phyloP scores from a whole-genome alignment of 352 stramenopile species.

The Globisporangium recalcitrans region DNA sequence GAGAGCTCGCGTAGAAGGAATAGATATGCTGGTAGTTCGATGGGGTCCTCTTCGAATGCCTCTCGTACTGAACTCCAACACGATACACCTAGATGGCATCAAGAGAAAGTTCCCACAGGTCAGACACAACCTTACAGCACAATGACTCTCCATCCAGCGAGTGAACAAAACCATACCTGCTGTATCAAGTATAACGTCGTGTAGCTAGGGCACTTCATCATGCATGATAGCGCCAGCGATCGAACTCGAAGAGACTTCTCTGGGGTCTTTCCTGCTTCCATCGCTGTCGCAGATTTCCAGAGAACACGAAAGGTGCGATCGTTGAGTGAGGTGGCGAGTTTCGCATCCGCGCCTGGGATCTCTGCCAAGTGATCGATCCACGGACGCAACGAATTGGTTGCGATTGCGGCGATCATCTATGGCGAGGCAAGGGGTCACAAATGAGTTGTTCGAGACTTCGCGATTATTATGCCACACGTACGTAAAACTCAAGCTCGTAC shows the following conservation, averaged over 20 bases:
- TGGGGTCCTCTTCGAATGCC: conserved; percentile 25
- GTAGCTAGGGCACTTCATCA: conserved; percentile 69
- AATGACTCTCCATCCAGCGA: not conserved
- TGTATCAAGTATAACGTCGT: conserved; percentile 53
- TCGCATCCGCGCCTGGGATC: conserved; percentile 35
- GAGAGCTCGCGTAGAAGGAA: conserved; percentile 35
- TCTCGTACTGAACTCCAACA: conserved; percentile 58
- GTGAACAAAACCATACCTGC: conserved; percentile 25
- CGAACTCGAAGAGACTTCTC: conserved; percentile 36
- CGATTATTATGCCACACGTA: too few species aligned
- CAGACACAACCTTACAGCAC: not conserved
- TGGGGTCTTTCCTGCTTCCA: conserved; percentile 18
- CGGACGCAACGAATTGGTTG: conserved; percentile 20
- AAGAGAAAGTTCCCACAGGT: not conserved
- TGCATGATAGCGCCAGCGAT: conserved; percentile 45
- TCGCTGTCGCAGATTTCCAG: conserved; percentile 53
- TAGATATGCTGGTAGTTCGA: conserved; percentile 24
- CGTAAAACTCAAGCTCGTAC: conserved; percentile 17
- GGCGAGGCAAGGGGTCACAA: not conserved
- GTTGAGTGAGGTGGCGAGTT: conserved; percentile 52
- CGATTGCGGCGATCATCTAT: conserved; percentile 24
- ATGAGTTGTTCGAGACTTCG: too few species aligned
- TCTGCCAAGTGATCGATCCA: conserved; percentile 57
- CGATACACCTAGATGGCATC: conserved; percentile 38
- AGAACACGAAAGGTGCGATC: conserved; percentile 65